phyloP scores from a whole-genome alignment of 2,329 filamentous ascomycete species.

The Scedosporium aurantiacum region DNA sequence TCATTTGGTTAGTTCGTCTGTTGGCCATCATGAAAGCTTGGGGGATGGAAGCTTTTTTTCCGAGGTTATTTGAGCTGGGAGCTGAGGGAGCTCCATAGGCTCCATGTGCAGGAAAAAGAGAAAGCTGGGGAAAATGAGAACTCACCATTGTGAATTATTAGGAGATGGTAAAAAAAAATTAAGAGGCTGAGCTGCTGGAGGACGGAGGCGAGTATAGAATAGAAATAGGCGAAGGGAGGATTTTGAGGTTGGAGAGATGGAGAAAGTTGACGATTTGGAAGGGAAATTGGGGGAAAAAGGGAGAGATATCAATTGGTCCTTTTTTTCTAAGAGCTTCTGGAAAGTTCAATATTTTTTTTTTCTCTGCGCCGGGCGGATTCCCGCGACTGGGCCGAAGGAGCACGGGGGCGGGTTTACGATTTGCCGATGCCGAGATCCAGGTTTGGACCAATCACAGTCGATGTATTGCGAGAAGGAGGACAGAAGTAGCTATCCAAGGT shows the following conservation, averaged over 20 bases:
- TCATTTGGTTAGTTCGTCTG: neutral
- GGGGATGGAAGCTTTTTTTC: neutral
- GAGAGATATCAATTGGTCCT: neutral
- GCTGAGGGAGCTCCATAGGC: neutral
- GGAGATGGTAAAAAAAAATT: neutral
- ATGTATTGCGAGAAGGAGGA: neutral
- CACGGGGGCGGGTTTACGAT: conserved; percentile 2
- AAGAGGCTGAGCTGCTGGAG: neutral
- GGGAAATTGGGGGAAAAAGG: neutral
- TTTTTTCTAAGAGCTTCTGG: conserved; percentile 14
- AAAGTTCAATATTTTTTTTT: conserved; percentile 8
- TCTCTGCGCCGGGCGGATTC: neutral
- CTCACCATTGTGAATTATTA: conserved; percentile 7
- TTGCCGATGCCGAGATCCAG: neutral
- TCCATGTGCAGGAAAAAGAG: too few relatives aligned
- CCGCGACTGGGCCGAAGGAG: neutral
- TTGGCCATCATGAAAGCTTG: neutral
- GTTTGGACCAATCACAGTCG: neutral
- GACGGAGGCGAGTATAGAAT: neutral
- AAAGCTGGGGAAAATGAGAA: neutral
- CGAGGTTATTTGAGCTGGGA: too few relatives aligned
- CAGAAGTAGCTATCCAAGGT: too few relatives aligned
- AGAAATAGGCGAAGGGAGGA: conserved; percentile 6
- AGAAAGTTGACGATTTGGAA: neutral
- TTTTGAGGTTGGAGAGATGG: neutral